These are phyloP conservation scores for Naumovozyma baii DNA, from an alignment of 805 yeast species.

Conservation along the genomic window DNA sequence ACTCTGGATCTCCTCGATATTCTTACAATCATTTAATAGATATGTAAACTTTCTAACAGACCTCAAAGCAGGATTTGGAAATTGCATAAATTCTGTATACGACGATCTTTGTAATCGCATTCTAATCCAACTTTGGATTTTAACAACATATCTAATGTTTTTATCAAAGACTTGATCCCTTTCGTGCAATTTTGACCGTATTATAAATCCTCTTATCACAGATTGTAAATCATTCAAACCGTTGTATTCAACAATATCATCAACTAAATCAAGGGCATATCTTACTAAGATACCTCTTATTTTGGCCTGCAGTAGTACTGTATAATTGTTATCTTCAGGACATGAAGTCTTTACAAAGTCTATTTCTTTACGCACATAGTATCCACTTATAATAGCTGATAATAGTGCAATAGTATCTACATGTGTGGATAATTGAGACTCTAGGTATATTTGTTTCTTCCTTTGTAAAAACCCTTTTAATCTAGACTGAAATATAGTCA, in stretches of 20 bases:
- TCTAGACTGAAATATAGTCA: slow-evolving; percentile 39
- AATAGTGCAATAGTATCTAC: slow-evolving; percentile 2
- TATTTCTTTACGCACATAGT: slow-evolving; percentile 2
- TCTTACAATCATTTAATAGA: slow-evolving; percentile 60
- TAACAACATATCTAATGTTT: slow-evolving; percentile 51
- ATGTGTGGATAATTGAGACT: slow-evolving; percentile 23
- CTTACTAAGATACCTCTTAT: slow-evolving; percentile 57
- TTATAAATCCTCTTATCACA: slow-evolving; percentile 37
- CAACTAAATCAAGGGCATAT: slow-evolving; percentile 42
- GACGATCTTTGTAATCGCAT: slow-evolving; percentile 61
- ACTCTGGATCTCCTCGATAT: slow-evolving; percentile 68
- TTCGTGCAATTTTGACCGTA: slow-evolving; percentile 32
- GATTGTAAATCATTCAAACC: slow-evolving; percentile 43
- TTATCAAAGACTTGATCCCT: slow-evolving; percentile 40
- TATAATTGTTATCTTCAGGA: slow-evolving; percentile 7
- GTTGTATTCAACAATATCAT: slow-evolving; percentile 44
- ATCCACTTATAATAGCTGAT: slow-evolving; percentile 11
- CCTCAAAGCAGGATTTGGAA: slow-evolving; percentile 66
- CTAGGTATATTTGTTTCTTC: neutral
- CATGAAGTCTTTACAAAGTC: neutral
- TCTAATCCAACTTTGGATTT: slow-evolving; percentile 65
- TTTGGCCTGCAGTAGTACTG: slow-evolving; percentile 44
- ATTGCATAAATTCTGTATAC: slow-evolving; percentile 58
- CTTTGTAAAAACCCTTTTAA: slow-evolving; percentile 35
- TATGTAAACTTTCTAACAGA: slow-evolving; percentile 71